Percentiles rank a stretch among this genome's conserved stretches.
Evolutionary conservation across 805 yeast genomes (phyloP).

Genomic region (Pichia rugopelliculosa): DNA sequence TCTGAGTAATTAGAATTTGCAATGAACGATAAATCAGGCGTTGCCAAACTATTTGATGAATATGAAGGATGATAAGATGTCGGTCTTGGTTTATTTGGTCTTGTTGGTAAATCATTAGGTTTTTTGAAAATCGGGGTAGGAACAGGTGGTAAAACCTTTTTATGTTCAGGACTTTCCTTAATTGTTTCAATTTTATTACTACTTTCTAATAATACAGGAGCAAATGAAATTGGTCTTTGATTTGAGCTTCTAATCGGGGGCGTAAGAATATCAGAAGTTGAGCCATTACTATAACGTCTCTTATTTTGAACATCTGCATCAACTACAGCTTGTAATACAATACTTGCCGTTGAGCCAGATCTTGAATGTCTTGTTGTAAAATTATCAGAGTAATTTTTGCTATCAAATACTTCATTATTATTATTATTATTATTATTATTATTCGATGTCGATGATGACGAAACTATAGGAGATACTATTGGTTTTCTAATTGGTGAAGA

Average conservation of each 20-base stretch:
- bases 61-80: slow-evolving; percentile 76
- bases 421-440: neutral
- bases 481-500: slow-evolving; percentile 18
- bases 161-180: slow-evolving; percentile 35
- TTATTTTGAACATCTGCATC: slow-evolving; percentile 43
- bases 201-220: slow-evolving; percentile 19
- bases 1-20: slow-evolving; percentile 22
- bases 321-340: slow-evolving; percentile 67
- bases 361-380: slow-evolving; percentile 10
- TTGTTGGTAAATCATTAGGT: slow-evolving; percentile 18
- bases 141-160: slow-evolving; percentile 17
- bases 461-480: neutral
- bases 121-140: slow-evolving; percentile 20
- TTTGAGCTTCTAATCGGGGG: slow-evolving; percentile 12
- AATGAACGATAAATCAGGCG: slow-evolving; percentile 24
- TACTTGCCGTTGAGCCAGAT: slow-evolving; percentile 48
- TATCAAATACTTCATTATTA: neutral
- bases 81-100: slow-evolving; percentile 64
- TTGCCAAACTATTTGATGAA: slow-evolving; percentile 17
- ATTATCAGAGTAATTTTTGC: neutral
- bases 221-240: slow-evolving; percentile 31
- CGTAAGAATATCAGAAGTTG: slow-evolving; percentile 12
- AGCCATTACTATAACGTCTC: slow-evolving; percentile 26
- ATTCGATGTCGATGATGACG: neutral
- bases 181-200: slow-evolving; percentile 33